Evolutionary conservation across 495 filamentous ascomycete genomes (phyloP).

Genomic region (Lichenothelia convexa): DNA sequence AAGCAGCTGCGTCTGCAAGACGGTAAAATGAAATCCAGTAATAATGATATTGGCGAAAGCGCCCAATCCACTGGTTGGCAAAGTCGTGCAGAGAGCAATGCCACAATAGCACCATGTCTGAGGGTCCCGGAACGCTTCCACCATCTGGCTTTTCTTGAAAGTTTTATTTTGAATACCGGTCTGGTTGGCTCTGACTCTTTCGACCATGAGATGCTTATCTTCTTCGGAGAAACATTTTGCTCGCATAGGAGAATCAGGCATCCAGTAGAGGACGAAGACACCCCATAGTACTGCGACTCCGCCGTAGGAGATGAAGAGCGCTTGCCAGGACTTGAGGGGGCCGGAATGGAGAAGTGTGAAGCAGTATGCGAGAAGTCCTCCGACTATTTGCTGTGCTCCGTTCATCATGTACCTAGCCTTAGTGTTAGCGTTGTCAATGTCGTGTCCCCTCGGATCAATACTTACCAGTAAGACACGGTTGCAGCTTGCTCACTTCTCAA

Average conservation of each 20-base stretch:
- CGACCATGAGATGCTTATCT: conserved; percentile 15
- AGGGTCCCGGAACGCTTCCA: conserved; percentile 32
- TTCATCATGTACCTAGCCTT: conserved; percentile 48
- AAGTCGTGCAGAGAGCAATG: conserved; percentile 46
- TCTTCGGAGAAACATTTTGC: conserved; percentile 18
- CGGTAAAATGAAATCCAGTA: conserved; percentile 29
- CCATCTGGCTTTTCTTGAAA: conserved; percentile 7
- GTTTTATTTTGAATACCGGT: conserved; percentile 10
- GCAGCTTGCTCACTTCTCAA: conserved; percentile 40
- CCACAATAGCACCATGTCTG: conserved; percentile 30
- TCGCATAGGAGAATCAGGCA: conserved; percentile 18
- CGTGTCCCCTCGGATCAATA: conserved; percentile 15
- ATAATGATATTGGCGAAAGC: conserved; percentile 48
- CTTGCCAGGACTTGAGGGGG: conserved; percentile 31
- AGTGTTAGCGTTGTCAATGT: no score
- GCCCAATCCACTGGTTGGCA: conserved; percentile 48
- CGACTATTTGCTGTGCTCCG: conserved; percentile 39
- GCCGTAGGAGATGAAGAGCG: conserved; percentile 41
- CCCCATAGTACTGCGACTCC: conserved; percentile 33
- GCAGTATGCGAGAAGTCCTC: conserved; percentile 38
- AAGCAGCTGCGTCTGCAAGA: conserved; percentile 35
- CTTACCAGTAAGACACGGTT: conserved; percentile 43
- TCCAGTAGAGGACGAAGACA: conserved; percentile 16
- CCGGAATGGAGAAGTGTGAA: conserved; percentile 30
- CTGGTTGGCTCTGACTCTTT: conserved; percentile 12